Percentiles rank a stretch among this genome's conserved stretches.
These are phyloP conservation scores for Phytophthora boehmeriae DNA, from an alignment of 352 stramenopile genomes.

Conservation along the genomic window DNA sequence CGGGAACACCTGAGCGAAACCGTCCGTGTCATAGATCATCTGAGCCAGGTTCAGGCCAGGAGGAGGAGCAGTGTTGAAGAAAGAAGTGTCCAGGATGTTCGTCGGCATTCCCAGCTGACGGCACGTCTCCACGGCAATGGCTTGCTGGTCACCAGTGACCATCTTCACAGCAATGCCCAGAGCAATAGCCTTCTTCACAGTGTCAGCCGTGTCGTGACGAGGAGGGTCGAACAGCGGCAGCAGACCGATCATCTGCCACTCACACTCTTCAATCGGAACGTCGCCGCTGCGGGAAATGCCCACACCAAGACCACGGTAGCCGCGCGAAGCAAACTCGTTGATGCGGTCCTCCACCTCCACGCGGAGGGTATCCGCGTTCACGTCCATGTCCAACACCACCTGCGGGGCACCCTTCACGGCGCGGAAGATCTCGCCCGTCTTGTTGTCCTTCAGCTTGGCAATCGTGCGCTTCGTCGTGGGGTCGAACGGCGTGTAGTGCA, in stretches of 20 bases:
- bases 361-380: conserved; percentile 58
- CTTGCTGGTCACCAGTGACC: conserved; percentile 95
- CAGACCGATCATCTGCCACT: conserved; percentile 93
- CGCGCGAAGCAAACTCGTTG: conserved; percentile 77
- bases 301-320: conserved; percentile 73
- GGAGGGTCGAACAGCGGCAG: conserved; percentile 94
- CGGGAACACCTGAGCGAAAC: conserved; percentile 93
- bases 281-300: conserved; percentile 63
- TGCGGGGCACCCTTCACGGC: conserved; percentile 94
- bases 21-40: conserved; percentile 92
- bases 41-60: conserved; percentile 68
- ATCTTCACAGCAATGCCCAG: conserved; percentile 95
- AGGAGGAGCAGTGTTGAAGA: conserved; percentile 75
- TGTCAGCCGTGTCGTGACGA: conserved; percentile 92
- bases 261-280: conserved; percentile 73
- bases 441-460: conserved; percentile 86
- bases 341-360: conserved; percentile 82
- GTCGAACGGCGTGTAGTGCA: conserved; percentile 87
- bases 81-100: conserved; percentile 81
- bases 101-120: conserved; percentile 89
- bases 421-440: conserved; percentile 87
- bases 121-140: conserved; percentile 93
- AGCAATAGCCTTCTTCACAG: conserved; percentile 90
- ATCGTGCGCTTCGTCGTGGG: conserved; percentile 92
- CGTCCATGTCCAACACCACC: conserved; percentile 88